phyloP scores from a whole-genome alignment of 108 stramenopile species.

The Cyclotella choctawhatcheeana region DNA sequence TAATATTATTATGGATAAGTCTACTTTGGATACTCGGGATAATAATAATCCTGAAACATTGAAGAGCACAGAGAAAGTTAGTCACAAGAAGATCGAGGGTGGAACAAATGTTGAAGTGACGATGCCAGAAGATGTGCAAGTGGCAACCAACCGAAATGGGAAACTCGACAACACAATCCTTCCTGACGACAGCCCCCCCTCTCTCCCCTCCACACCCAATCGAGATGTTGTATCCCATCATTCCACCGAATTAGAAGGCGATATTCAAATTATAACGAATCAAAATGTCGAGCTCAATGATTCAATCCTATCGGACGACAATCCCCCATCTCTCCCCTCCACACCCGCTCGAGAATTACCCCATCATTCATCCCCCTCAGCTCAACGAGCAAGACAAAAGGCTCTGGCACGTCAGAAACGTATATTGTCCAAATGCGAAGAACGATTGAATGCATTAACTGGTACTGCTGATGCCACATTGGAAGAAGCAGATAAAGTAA shows the following conservation, averaged over 20 bases:
- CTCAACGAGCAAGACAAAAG: slow-evolving; percentile 3
- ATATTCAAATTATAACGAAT: background rate
- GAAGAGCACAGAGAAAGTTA: too few relatives aligned
- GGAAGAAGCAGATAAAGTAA: background rate
- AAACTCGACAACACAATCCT: background rate
- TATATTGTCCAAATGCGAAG: slow-evolving; percentile 18
- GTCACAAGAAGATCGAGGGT: too few relatives aligned
- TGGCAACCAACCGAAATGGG: background rate
- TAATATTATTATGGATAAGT: too few relatives aligned
- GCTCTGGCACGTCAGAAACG: slow-evolving; percentile 25
- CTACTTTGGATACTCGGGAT: too few relatives aligned
- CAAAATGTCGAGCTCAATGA: background rate
- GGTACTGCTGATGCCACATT: slow-evolving; percentile 20
- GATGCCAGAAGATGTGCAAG: background rate
- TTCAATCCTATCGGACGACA: background rate
- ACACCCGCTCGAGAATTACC: background rate
- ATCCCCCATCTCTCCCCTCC: background rate
- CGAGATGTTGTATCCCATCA: too few relatives aligned
- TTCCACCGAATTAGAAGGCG: background rate
- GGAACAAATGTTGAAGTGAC: too few relatives aligned
- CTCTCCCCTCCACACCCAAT: too few relatives aligned
- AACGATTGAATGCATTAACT: slow-evolving; percentile 14
- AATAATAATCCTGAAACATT: too few relatives aligned
- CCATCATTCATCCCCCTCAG: background rate
- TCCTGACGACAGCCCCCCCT: background rate